phyloP scores from a whole-genome alignment of 2,329 filamentous ascomycete species.

The Aureobasidium sp. region DNA sequence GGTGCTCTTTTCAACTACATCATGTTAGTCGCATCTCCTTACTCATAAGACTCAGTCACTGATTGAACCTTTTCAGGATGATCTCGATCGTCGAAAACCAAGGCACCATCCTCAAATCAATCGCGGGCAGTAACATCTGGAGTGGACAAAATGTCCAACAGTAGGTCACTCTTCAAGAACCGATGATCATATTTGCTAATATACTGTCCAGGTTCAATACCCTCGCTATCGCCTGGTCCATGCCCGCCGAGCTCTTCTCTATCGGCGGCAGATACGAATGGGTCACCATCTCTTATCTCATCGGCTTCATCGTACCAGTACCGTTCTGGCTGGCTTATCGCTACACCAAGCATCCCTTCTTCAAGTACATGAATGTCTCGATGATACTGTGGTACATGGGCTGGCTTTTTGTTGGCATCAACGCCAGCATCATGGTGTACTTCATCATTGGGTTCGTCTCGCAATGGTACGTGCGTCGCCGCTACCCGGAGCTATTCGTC shows the following conservation, averaged over 20 bases:
- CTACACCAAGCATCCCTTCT: constrained; percentile 21
- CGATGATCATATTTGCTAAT: neutral
- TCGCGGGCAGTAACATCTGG: constrained; percentile 39
- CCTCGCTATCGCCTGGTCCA: constrained; percentile 31
- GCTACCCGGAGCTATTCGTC: constrained; percentile 22
- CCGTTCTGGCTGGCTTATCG: constrained; percentile 31
- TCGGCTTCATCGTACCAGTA: constrained; percentile 37
- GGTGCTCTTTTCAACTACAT: constrained; percentile 38
- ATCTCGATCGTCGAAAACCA: constrained; percentile 37
- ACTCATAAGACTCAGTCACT: accelerated
- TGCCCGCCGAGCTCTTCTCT: constrained; percentile 37
- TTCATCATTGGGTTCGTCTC: constrained; percentile 66
- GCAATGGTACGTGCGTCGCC: constrained; percentile 46
- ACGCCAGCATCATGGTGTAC: constrained; percentile 31
- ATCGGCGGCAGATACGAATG: constrained; percentile 26
- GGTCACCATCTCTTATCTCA: constrained; percentile 32
- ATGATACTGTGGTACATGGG: constrained; percentile 37
- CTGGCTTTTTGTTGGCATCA: constrained; percentile 35
- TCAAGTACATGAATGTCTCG: constrained; percentile 32
- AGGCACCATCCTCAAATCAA: constrained; percentile 31
- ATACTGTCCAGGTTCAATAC: constrained; percentile 27
- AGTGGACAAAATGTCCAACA: constrained; percentile 39
- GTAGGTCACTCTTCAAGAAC: constrained; percentile 14
- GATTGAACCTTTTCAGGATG: constrained; percentile 7
- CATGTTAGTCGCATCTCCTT: constrained; percentile 26